phyloP scores from a whole-genome alignment of 805 yeast genomes.

The Candida sonorensis region DNA sequence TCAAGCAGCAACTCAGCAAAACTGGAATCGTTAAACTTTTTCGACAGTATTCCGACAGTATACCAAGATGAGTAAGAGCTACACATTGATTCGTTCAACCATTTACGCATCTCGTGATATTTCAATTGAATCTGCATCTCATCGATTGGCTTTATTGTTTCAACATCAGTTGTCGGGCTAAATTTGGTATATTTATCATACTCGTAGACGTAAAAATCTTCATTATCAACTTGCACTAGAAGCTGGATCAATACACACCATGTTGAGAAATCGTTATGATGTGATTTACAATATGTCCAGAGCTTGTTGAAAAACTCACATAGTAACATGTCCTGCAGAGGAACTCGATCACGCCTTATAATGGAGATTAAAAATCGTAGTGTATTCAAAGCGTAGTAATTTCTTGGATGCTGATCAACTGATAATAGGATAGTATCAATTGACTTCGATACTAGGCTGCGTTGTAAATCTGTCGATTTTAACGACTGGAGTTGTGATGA shows the following conservation, averaged over 20 bases:
- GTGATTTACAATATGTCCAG: slow-evolving; percentile 6
- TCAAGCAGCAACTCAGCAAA: not conserved
- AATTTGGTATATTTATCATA: too few species aligned
- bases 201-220: slow-evolving; percentile 8
- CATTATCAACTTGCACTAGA: slow-evolving; percentile 4
- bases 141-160: slow-evolving; percentile 1
- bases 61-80: slow-evolving; percentile 9
- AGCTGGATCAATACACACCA: slow-evolving; percentile 16
- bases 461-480: not conserved
- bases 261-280: slow-evolving; percentile 16
- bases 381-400: slow-evolving; percentile 43
- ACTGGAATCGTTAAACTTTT: not conserved
- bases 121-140: not conserved
- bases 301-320: not conserved
- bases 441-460: slow-evolving; percentile 1
- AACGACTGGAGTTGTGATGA: not conserved
- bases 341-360: not conserved
- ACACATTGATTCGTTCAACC: slow-evolving; percentile 7
- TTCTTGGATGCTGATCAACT: slow-evolving; percentile 33
- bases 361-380: slow-evolving; percentile 18
- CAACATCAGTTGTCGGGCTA: slow-evolving; percentile 1
- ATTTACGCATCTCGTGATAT: slow-evolving; percentile 5
- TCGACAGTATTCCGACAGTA: slow-evolving; percentile 1
- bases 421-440: slow-evolving; percentile 26
- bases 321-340: too few species aligned